These are phyloP conservation scores for Macroventuria anomochaeta DNA, from an alignment of 2,329 filamentous ascomycete genomes.

Conservation along the genomic window DNA sequence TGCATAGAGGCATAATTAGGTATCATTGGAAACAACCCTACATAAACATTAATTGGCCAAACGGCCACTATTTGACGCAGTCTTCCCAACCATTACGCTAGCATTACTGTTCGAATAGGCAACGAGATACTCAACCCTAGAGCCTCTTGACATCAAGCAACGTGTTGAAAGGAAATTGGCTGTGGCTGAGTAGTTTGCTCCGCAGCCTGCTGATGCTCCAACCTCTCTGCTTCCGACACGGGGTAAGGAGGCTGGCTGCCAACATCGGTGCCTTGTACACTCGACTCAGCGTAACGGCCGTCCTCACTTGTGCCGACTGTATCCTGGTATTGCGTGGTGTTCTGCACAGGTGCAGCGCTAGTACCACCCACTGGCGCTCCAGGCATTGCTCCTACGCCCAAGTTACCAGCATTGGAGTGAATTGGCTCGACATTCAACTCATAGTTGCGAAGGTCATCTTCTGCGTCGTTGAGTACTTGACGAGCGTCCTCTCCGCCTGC, in stretches of 20 bases:
- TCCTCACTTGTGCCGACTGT: constrained; percentile 25
- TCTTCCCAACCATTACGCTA: neutral
- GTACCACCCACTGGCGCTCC: constrained; percentile 19
- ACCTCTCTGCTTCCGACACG: constrained; percentile 38
- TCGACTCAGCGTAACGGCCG: constrained; percentile 32
- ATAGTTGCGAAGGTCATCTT: constrained; percentile 86
- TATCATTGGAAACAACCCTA: neutral
- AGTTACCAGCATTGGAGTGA: constrained; percentile 54
- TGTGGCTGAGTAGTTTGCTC: constrained; percentile 7
- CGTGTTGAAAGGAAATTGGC: constrained; percentile 4
- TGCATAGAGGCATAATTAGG: neutral
- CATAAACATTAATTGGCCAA: constrained; percentile 1
- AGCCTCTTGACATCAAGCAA: neutral
- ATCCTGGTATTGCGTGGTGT: constrained; percentile 3
- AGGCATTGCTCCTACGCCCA: constrained; percentile 58
- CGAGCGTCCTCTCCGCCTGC: constrained; percentile 70
- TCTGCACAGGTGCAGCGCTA: neutral
- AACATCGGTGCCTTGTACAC: constrained; percentile 28
- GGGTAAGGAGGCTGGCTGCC: constrained; percentile 38
- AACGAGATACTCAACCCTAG: neutral
- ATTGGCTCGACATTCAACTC: constrained; percentile 63
- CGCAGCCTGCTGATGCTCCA: constrained; percentile 32
- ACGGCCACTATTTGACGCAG: neutral
- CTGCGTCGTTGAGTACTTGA: constrained; percentile 89
- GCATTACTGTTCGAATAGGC: neutral